phyloP scores from a whole-genome alignment of 352 stramenopile species.

The Globisporangium parvum region DNA sequence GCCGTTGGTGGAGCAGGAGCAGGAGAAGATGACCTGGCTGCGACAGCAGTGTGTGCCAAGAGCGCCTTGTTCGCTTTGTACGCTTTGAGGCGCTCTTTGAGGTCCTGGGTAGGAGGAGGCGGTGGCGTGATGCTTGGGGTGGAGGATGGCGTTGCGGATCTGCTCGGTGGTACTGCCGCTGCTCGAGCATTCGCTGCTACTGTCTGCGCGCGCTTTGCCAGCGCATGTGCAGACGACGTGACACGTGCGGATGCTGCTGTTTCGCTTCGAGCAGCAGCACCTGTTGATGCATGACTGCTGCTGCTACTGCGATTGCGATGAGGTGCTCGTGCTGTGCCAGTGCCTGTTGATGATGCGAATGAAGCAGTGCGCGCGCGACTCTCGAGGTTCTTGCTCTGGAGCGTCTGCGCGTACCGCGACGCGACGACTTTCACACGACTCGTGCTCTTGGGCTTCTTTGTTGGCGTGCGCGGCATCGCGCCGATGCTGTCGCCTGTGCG shows the following conservation, averaged over 20 bases:
- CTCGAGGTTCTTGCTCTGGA: slow-evolving; percentile 36
- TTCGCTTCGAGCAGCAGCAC: neutral
- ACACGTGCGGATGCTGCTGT: neutral
- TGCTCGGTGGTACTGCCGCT: slow-evolving; percentile 1
- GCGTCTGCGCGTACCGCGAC: slow-evolving; percentile 48
- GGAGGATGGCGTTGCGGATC: neutral
- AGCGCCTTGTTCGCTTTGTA: slow-evolving; percentile 38
- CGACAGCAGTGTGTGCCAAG: neutral
- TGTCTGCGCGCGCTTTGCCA: neutral
- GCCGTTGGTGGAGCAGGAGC: too few species aligned
- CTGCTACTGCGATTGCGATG: neutral
- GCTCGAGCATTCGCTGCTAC: neutral
- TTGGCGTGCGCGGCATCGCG: neutral
- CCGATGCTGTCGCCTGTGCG: neutral
- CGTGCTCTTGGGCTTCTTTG: slow-evolving; percentile 13
- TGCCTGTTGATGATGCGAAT: too few species aligned
- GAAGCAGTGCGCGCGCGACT: slow-evolving; percentile 3
- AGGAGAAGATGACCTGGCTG: neutral
- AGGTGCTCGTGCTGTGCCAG: neutral
- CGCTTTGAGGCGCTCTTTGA: slow-evolving; percentile 33
- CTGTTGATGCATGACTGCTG: neutral
- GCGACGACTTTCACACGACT: slow-evolving; percentile 39
- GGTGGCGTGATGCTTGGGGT: neutral
- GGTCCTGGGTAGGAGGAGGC: slow-evolving; percentile 9
- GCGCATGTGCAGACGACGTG: slow-evolving; percentile 5